Evolutionary conservation across 768 basidiomycete species (phyloP), one percentile per base, ranked within the genome.

Genomic region (Amanita thiersii): DNA sequence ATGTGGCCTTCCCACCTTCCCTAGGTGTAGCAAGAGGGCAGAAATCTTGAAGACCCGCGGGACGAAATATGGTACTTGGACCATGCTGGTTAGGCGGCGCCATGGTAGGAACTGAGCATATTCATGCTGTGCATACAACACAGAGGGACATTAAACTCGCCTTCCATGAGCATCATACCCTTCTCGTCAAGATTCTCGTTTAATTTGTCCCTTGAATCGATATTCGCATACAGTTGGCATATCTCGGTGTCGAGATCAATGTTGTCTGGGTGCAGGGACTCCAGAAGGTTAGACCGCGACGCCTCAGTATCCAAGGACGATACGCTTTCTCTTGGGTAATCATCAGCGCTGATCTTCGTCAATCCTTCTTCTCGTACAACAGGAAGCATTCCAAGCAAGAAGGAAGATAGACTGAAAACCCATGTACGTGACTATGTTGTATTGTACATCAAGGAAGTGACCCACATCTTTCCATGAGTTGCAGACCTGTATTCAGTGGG

Each of bases 161-260:
- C 42, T 29, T 43, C 42, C 28, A 43, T 43, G 34, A 43, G 20
- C 34, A 43, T 37, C 34, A 36, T 36, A 32, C 15, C 14, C 25
- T 30, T 37, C 8, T 43, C 34, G 17, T 43, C 34, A n/a, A 43
- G 18, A 2, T 33, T 28, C n/a, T 43, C 42, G 6, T 21, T 21
- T 12, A 24, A 43, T 5, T 36, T 26, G 2, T 37, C 34, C 17
- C 25, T 37, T 10, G 25, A n/a, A 10, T 26, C 21, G 21, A 19
- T 26, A 14, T 4, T 17, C 25, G 42, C 34, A 20, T 30, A 43
- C 6, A 43, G 5, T 19, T 20, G 23, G 10, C 15, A 23, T 28
- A 43, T 26, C 3, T 17, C 42, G 23, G 21, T 19, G n/a, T 42
- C 24, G 18, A 5, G 12, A 9, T 43, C 34, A 10, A 11, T n/a